Conservation (phyloP, 2,329 filamentous ascomycete genomes). For the Diaporthe velutina region DNA sequence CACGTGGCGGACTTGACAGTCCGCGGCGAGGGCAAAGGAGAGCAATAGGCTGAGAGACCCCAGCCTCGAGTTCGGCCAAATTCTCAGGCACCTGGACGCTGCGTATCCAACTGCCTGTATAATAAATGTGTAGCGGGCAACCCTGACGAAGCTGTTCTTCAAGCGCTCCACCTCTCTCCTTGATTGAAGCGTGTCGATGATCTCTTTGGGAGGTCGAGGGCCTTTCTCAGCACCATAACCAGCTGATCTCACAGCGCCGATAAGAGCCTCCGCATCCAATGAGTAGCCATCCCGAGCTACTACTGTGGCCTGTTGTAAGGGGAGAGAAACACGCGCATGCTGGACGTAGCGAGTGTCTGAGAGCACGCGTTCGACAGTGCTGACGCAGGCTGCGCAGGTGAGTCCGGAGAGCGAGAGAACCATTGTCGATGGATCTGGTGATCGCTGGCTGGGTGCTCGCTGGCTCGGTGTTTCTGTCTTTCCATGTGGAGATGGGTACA, state of each 20-base stretch:
- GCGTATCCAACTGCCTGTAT: background rate
- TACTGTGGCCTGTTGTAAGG: background rate
- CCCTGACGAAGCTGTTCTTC: background rate
- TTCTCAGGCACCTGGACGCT: background rate
- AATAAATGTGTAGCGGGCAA: background rate
- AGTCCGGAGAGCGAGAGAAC: background rate
- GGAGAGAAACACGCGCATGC: background rate
- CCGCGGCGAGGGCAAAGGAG: background rate
- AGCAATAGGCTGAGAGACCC: background rate
- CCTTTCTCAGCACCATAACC: background rate
- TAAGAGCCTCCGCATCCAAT: background rate
- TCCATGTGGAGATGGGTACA: no score
- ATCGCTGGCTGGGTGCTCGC: background rate
- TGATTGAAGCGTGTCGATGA: background rate
- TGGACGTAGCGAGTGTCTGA: background rate
- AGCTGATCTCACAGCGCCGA: background rate
- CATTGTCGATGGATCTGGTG: background rate
- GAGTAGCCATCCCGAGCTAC: background rate
- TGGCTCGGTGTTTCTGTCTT: background rate
- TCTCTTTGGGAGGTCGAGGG: background rate
- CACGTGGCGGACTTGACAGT: background rate
- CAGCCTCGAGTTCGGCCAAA: background rate
- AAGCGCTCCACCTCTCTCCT: background rate
- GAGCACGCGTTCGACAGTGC: background rate
- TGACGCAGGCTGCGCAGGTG: background rate